phyloP scores from a whole-genome alignment of 305 asterid genomes.

The Rubia occidens region DNA sequence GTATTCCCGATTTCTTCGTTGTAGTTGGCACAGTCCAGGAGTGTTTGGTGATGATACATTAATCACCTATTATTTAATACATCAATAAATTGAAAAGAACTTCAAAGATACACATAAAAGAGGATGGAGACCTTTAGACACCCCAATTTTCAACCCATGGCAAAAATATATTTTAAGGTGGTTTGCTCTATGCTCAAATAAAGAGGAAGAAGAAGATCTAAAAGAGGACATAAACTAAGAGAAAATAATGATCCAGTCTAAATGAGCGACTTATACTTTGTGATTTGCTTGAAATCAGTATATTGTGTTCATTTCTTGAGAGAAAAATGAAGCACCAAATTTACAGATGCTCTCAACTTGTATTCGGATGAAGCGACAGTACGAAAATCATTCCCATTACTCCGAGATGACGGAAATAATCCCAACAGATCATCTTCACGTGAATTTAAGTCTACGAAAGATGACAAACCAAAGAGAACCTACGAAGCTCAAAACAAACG shows the following conservation, averaged over 20 bases:
- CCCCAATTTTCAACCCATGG: neutral
- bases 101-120: conserved; percentile 25
- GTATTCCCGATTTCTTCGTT: conserved; percentile 48
- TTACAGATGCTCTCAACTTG: no score
- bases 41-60: conserved; percentile 96
- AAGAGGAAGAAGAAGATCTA: neutral
- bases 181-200: neutral
- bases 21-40: conserved; percentile 94
- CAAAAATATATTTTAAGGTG: neutral
- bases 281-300: neutral
- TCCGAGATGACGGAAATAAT: no score
- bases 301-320: no score
- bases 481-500: no score
- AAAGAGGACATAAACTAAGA: neutral
- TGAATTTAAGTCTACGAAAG: no score
- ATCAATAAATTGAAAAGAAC: neutral
- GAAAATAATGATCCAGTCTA: neutral
- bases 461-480: no score
- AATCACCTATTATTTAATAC: conserved; percentile 41
- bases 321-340: no score
- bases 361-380: no score
- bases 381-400: no score
- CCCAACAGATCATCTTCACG: no score
- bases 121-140: neutral
- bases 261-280: neutral